Base-by-base conservation (phyloP, 2,329 filamentous ascomycete genomes). In the Pestalotiopsis sp. region DNA sequence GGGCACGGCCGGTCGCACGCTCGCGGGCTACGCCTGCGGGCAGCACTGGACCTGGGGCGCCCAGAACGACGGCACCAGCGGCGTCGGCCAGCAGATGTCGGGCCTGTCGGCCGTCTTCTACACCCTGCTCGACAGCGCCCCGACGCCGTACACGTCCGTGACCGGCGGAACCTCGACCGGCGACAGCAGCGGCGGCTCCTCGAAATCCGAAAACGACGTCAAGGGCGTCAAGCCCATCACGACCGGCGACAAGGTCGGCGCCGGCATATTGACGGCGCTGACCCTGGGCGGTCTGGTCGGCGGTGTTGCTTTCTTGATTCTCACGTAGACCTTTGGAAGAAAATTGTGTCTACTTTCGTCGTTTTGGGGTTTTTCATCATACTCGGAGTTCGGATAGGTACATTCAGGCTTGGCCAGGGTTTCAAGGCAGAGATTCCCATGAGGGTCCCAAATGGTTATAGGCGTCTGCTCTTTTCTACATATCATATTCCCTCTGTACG, bases 81-180 rank as follows among this genome's bases (percentile, higher is more conserved):
- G 84, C 27, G 81, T 85, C 67, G 84, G 85, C 27, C 82, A 86
- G 72, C 80, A 85, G 75, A 82, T 85, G 74, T 81, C 79, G 63
- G 83, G 80, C 0, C 76, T 84, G 52, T 80, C 82, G 58, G 77
- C 84, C 27, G 78, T 86, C 45, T 79, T 81, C 31, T 80, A 79
- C 2, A 81, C 78, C 17, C 74, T 84, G 56, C 74, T 83, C 39
- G 69, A 74, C 38, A 72, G 72, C 7, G 64, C 64, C 13, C 64
- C 64, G 23, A 38, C 49, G 12, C 64, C 64, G 6, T 66, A 57
- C 41, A 66, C 64, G 25, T 45, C 64, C 17, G 64, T 66, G 4
- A 57, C 64, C 5, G 64, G 64, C 20, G 64, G 68, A 86, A 73
- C 58, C 69, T 69, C 76, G 2, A 85, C 80, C 13, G 86, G 86